A percentile compares a stretch with the other conserved stretches of the same genome.
These are phyloP conservation scores for Malassezia restricta DNA, from an alignment of 1,284 basidiomycete species.

Conservation along the genomic window DNA sequence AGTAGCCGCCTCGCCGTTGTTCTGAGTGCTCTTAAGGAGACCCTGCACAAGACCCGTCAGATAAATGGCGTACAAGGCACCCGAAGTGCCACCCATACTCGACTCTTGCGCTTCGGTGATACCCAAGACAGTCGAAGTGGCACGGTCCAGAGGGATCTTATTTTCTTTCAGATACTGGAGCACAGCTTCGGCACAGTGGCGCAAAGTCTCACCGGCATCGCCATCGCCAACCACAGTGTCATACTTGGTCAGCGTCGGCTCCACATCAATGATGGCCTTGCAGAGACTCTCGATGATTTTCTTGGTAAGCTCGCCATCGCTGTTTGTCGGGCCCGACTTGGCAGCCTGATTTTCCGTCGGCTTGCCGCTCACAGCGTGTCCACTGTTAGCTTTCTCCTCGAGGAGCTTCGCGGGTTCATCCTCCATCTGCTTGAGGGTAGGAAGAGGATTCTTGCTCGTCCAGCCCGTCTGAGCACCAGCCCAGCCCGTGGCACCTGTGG, in stretches of 20 bases:
- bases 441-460: constrained; percentile 28
- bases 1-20: constrained; percentile 20
- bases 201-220: constrained; percentile 44
- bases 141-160: constrained; percentile 32
- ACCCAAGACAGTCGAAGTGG: constrained; percentile 36
- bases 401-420: constrained; percentile 36
- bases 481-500: constrained; percentile 48
- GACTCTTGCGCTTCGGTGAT: constrained; percentile 41
- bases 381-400: constrained; percentile 25
- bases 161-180: constrained; percentile 30
- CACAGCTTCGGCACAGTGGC: constrained; percentile 30
- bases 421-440: constrained; percentile 16
- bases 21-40: constrained; percentile 20
- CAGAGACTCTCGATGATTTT: constrained; percentile 45
- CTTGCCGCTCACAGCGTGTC: constrained; percentile 34
- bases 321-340: constrained; percentile 29
- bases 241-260: constrained; percentile 49
- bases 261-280: constrained; percentile 45
- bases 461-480: constrained; percentile 45
- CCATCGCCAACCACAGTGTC: constrained; percentile 48
- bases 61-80: constrained; percentile 53
- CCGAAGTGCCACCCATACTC: constrained; percentile 47
- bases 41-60: constrained; percentile 49
- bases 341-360: constrained; percentile 22
- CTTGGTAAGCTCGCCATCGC: constrained; percentile 30